These are phyloP conservation scores for Kwoniella dejecticola DNA, from an alignment of 768 basidiomycete species.

Conservation along the genomic window DNA sequence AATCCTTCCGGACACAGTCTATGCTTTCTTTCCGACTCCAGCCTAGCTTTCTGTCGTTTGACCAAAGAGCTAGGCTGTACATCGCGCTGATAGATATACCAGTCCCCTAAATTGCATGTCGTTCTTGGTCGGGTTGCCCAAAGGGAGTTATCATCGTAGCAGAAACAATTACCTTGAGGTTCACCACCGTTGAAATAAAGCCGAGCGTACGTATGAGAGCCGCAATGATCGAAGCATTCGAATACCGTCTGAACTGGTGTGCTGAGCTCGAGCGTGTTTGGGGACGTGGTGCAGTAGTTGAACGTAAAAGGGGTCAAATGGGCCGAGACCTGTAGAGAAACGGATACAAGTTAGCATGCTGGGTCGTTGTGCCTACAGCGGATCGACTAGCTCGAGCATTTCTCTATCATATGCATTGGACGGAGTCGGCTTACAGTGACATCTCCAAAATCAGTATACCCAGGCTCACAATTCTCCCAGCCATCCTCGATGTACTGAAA, in stretches of 20 bases:
- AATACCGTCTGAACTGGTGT: neutral
- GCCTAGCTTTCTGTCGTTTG: neutral
- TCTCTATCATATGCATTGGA: too few species aligned
- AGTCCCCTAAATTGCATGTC: neutral
- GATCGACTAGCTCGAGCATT: too few species aligned
- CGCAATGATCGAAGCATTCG: neutral
- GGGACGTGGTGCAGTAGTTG: too few species aligned
- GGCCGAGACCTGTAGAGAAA: too few species aligned
- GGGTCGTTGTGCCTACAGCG: too few species aligned
- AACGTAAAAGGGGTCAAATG: too few species aligned
- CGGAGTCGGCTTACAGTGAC: too few species aligned
- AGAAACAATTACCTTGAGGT: neutral
- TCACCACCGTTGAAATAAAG: neutral
- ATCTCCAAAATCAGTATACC: too few species aligned
- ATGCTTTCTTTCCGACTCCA: neutral
- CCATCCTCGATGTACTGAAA: neutral
- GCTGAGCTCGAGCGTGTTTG: too few species aligned
- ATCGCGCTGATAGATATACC: neutral
- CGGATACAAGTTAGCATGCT: too few species aligned
- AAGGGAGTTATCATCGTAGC: neutral
- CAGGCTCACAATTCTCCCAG: neutral
- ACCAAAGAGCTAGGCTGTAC: neutral
- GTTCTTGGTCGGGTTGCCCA: neutral
- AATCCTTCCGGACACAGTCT: neutral
- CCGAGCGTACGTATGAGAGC: neutral